Evolutionary conservation across 768 basidiomycete genomes (phyloP), one percentile per base, ranked within the genome.

Genomic region (Lactifluus volemus): DNA sequence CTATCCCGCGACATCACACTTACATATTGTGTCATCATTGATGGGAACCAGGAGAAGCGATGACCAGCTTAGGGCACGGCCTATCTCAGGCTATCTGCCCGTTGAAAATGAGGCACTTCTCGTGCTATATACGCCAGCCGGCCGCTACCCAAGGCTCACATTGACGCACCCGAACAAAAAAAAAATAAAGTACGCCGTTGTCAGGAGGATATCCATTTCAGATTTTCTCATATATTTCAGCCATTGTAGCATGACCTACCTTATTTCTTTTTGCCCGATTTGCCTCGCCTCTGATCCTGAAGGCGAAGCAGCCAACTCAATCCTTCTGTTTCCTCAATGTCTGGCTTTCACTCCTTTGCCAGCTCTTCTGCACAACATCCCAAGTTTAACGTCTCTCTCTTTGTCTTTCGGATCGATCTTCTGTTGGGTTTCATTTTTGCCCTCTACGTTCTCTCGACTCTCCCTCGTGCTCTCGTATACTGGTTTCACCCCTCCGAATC

Each of bases 321-420:
- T 15, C 44, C 2, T 56, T 38, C n/a, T 19, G 1, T 36, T 45
- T 34, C 60, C 19, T 7, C 50, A 19, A 61, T 61, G 60, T 41
- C 63, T 39, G 14, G 38, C 39, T 0, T 19, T 10, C 57, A 36
- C 14, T 53, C 47, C 1, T 42, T 58, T 2, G 48, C 47, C 9
- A 32, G 17, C 19, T 1, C 44, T 21, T 2, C 51, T 19, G 5
- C 58, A 1, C 61, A n/a, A 21, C 21, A 44, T 38, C 47, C 38
- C 11, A 9, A 36, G 29, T 17, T 60, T 3, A 39, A 42, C 21
- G 32, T 42, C 30, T 49, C 36, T 30, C 5, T 39, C 17, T 60
- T 65, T 29, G 49, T 63, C 44, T 58, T 64, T 53, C 65, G 58
- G 14, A 52, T 66, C n/a, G 55, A 65, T 34, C 5, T 64, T 9